A percentile compares a stretch with the other conserved stretches of the same genome.
Evolutionary conservation across 495 filamentous ascomycete species (phyloP).

Genomic region (Penicillium tannophilum): DNA sequence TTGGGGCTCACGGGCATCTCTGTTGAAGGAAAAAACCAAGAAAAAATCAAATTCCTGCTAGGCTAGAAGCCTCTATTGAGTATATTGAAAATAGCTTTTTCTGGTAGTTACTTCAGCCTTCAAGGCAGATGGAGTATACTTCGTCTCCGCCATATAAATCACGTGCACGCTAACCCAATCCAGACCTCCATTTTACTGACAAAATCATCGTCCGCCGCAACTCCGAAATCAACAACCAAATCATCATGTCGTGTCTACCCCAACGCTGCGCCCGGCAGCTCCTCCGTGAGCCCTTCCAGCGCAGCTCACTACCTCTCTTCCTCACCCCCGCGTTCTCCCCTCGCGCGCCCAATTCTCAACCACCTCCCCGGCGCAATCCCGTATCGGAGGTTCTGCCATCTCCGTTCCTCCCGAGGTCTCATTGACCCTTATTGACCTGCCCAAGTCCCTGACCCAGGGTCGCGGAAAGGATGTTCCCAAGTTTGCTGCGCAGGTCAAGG

Average conservation of each 20-base stretch:
- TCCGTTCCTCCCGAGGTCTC: slow-evolving; percentile 83
- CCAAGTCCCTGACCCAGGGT: slow-evolving; percentile 50
- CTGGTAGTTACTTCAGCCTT: too few relatives aligned
- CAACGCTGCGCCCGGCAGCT: slow-evolving; percentile 49
- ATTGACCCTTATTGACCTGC: slow-evolving; percentile 63
- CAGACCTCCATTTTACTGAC: slow-evolving; percentile 21
- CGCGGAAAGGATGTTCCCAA: slow-evolving; percentile 57
- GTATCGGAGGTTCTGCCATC: slow-evolving; percentile 80
- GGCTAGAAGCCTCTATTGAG: too few relatives aligned
- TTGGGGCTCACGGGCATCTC: too few relatives aligned
- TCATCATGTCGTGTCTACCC: slow-evolving; percentile 40
- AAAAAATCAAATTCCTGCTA: too few relatives aligned
- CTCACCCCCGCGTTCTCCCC: slow-evolving; percentile 71
- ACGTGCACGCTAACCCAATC: slow-evolving; percentile 5
- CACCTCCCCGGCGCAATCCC: slow-evolving; percentile 65
- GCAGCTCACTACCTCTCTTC: slow-evolving; percentile 62
- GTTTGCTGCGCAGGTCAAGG: slow-evolving; percentile 64
- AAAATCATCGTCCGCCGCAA: slow-evolving; percentile 17
- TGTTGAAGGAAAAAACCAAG: too few relatives aligned
- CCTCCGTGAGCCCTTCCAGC: slow-evolving; percentile 34
- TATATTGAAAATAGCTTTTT: too few relatives aligned
- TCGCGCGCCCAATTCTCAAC: slow-evolving; percentile 69
- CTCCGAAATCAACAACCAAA: slow-evolving; percentile 30
- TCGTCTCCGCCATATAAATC: neutral
- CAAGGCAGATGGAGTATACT: neutral